Evolutionary conservation across 2,329 filamentous ascomycete genomes (phyloP).

Genomic region (Leptodontidium sp.): DNA sequence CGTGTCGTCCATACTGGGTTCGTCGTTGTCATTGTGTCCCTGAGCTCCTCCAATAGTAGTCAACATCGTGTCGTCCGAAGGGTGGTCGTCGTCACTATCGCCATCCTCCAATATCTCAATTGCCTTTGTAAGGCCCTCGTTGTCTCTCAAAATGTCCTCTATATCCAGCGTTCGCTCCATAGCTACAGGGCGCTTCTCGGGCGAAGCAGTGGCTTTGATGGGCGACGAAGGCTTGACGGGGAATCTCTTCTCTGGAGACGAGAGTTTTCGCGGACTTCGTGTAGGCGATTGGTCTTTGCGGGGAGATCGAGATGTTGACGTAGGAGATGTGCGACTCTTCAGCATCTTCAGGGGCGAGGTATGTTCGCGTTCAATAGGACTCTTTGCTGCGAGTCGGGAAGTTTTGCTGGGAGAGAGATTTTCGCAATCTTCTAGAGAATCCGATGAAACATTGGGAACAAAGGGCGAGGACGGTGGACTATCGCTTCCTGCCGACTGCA

Average conservation of each 20-base stretch:
- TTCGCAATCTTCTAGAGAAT: conserved; percentile 39
- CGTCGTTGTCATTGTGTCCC: conserved; percentile 46
- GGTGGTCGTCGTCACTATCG: conserved; percentile 43
- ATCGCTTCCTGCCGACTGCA: conserved; percentile 39
- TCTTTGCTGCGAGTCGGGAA: conserved; percentile 36
- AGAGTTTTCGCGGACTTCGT: conserved; percentile 57
- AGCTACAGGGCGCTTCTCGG: conserved; percentile 47
- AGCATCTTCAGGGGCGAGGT: conserved; percentile 43
- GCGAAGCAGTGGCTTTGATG: conserved; percentile 18
- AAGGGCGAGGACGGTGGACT: conserved; percentile 45
- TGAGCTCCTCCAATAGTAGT: conserved; percentile 46
- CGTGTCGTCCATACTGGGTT: conserved; percentile 48
- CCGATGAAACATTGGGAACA: conserved; percentile 35
- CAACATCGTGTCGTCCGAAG: conserved; percentile 41
- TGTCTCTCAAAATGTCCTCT: conserved; percentile 62
- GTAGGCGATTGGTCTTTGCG: conserved; percentile 32
- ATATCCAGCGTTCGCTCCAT: conserved; percentile 46
- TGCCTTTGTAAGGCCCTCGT: conserved; percentile 63
- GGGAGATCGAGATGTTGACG: conserved; percentile 33
- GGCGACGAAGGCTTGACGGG: conserved; percentile 61
- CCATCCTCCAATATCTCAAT: conserved; percentile 70
- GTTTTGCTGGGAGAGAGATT: conserved; percentile 44
- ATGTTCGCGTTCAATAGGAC: conserved; percentile 40
- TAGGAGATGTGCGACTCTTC: conserved; percentile 42
- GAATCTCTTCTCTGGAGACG: conserved; percentile 64